These are phyloP conservation scores for Peronospora farinosa DNA, from an alignment of 352 stramenopile species.

Conservation along the genomic window DNA sequence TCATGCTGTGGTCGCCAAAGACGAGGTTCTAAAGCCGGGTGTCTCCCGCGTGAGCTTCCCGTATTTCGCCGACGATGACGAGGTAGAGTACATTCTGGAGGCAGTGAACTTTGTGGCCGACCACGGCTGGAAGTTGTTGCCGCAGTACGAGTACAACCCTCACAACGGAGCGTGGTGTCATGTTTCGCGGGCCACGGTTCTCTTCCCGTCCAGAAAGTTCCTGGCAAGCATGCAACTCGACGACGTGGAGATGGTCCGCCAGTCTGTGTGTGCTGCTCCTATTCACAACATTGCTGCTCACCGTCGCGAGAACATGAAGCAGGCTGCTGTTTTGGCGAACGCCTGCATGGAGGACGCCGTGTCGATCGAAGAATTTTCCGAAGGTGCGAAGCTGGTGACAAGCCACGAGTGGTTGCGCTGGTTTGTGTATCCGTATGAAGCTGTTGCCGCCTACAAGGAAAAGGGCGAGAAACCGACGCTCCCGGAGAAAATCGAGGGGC, in stretches of 20 bases:
- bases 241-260: constrained; percentile 17
- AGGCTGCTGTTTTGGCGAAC: constrained; percentile 20
- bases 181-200: constrained; percentile 17
- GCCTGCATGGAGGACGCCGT: constrained; percentile 21
- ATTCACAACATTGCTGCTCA: constrained; percentile 21
- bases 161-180: constrained; percentile 91
- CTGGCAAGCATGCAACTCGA: constrained; percentile 28
- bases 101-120: constrained; percentile 90
- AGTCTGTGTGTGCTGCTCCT: constrained; percentile 15
- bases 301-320: constrained; percentile 25
- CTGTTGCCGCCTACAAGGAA: constrained; percentile 21
- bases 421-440: constrained; percentile 37
- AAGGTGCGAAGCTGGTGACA: constrained; percentile 17
- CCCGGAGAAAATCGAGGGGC: constrained; percentile 23
- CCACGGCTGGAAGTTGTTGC: constrained; percentile 90
- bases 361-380: constrained; percentile 5
- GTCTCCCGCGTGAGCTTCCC: constrained; percentile 92
- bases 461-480: constrained; percentile 19
- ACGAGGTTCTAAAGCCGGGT: constrained; percentile 92
- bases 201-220: constrained; percentile 22
- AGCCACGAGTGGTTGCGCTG: constrained; percentile 32
- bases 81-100: constrained; percentile 91
- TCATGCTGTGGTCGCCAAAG: constrained; percentile 82
- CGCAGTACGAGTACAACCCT: constrained; percentile 92
- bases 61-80: constrained; percentile 73